Percentiles rank a stretch among this genome's conserved stretches.
Conservation (phyloP, 176 grass and related monocot genomes). For the Rhynchospora tenuis region DNA sequence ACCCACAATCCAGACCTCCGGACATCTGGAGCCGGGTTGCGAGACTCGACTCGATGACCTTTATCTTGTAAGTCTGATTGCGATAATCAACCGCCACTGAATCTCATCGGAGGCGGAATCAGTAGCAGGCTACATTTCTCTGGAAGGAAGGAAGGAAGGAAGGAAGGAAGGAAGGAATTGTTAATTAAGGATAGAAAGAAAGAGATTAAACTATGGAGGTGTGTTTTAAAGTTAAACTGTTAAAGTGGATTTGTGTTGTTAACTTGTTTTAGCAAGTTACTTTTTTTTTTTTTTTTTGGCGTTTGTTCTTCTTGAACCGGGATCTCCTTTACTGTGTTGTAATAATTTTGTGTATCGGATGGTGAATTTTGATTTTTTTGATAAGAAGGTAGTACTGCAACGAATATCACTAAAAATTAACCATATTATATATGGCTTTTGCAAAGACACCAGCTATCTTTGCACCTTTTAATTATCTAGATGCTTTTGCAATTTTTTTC, state of each 20-base stretch:
- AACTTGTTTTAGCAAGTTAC: background rate
- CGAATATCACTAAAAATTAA: background rate
- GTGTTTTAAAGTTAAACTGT: background rate
- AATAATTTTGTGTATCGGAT: background rate
- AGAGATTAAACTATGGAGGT: background rate
- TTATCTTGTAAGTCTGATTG: constrained; percentile 37
- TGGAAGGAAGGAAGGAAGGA: background rate
- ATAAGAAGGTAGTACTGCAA: background rate
- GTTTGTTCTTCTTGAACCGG: background rate
- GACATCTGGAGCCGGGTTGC: constrained; percentile 48
- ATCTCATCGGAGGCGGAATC: background rate
- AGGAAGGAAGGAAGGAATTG: background rate
- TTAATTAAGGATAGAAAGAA: no score
- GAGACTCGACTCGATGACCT: constrained; percentile 67
- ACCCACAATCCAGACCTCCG: constrained; percentile 18
- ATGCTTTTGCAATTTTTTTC: background rate
- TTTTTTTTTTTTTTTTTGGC: background rate
- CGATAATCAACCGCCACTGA: background rate
- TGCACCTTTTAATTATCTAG: background rate
- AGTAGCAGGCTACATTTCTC: background rate
- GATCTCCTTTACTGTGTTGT: background rate
- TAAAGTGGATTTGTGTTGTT: background rate
- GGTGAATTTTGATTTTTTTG: background rate
- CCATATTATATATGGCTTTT: background rate
- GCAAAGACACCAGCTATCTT: background rate